Evolutionary conservation across 495 filamentous ascomycete species (phyloP).

Genomic region (Aeminium ludgeri): DNA sequence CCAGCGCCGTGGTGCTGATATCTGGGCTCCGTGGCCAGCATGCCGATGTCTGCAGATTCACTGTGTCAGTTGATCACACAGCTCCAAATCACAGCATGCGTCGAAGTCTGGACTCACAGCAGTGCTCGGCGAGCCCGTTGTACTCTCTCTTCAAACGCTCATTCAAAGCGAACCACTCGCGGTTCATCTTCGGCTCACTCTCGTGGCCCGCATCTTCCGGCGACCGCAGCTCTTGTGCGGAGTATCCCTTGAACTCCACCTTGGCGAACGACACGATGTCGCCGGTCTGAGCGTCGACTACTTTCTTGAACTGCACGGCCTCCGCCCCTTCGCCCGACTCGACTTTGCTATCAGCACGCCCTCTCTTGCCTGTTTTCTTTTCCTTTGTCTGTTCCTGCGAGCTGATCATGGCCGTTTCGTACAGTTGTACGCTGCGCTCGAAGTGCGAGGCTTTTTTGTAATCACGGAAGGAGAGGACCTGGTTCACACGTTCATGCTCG

Average conservation of each 20-base stretch:
- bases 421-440: constrained; percentile 7
- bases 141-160: constrained; percentile 10
- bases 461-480: constrained; percentile 11
- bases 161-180: constrained; percentile 14
- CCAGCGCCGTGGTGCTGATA: constrained; percentile 13
- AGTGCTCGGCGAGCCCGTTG: constrained; percentile 6
- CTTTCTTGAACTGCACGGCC: constrained; percentile 6
- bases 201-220: constrained; percentile 10
- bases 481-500: constrained; percentile 11
- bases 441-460: constrained; percentile 10
- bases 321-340: neutral
- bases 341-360: neutral
- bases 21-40: constrained; percentile 12
- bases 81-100: too few species aligned
- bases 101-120: constrained; percentile 5
- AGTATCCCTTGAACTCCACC: constrained; percentile 9
- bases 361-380: neutral
- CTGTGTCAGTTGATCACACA: neutral
- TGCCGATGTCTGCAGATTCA: constrained; percentile 7
- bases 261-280: constrained; percentile 12
- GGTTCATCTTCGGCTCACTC: constrained; percentile 10
- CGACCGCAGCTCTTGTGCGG: neutral
- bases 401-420: neutral
- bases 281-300: constrained; percentile 3
- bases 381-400: neutral